phyloP scores from a whole-genome alignment of 441 rosid genomes.

The Melastoma candidum region DNA sequence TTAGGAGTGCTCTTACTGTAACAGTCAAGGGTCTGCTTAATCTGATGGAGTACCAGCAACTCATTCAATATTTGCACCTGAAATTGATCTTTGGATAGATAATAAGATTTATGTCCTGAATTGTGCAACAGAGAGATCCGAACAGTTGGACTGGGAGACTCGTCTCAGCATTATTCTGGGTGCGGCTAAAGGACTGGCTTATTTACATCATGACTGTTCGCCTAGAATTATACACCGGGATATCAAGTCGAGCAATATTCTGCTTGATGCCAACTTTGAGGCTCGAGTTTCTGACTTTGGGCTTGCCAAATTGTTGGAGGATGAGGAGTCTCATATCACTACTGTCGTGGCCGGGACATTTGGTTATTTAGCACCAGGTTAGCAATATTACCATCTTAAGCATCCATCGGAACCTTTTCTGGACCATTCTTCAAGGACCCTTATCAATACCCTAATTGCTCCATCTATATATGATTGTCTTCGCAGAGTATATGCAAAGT shows the following conservation, averaged over 20 bases:
- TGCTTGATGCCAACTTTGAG: slow-evolving; percentile 94
- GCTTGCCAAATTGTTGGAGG: slow-evolving; percentile 88
- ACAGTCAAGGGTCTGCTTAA: too few species aligned
- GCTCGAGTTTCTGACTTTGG: slow-evolving; percentile 99
- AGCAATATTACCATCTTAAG: slow-evolving; percentile 11
- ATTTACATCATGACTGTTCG: slow-evolving; percentile 96
- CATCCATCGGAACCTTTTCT: too few species aligned
- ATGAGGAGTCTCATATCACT: slow-evolving; percentile 97
- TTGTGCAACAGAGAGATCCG: slow-evolving; percentile 62
- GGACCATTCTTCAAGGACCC: too few species aligned
- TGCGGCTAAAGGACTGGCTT: slow-evolving; percentile 96
- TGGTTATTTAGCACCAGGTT: slow-evolving; percentile 98
- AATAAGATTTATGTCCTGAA: slow-evolving; percentile 3
- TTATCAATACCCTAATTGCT: too few species aligned
- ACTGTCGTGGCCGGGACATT: slow-evolving; percentile 99
- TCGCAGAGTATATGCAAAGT: slow-evolving; percentile 92
- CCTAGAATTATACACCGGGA: slow-evolving; percentile 99
- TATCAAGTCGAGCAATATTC: slow-evolving; percentile 94
- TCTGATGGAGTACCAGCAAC: too few species aligned
- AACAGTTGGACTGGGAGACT: slow-evolving; percentile 91
- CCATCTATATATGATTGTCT: slow-evolving; percentile 3
- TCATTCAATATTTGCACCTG: too few species aligned
- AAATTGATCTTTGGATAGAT: background rate
- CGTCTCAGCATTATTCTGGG: slow-evolving; percentile 87
- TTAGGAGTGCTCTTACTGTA: too few species aligned